Evolutionary conservation across 495 filamentous ascomycete species (phyloP).

Genomic region (Xylaria venustula): DNA sequence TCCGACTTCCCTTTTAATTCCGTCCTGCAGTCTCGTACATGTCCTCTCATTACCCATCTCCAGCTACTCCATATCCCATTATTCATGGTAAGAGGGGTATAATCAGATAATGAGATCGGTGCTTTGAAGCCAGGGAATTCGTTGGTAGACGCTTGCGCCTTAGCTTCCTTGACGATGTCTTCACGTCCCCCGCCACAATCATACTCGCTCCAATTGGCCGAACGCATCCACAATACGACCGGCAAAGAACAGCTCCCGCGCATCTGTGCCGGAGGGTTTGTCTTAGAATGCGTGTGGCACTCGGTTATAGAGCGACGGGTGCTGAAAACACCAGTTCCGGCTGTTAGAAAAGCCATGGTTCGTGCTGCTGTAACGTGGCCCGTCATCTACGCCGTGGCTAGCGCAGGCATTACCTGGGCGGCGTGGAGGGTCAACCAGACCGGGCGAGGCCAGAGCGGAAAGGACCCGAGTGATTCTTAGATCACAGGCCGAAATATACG

Average conservation of each 20-base stretch:
- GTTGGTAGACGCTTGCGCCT: no score
- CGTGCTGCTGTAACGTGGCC: slow-evolving; percentile 15
- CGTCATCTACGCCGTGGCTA: slow-evolving; percentile 8
- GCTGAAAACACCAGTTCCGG: slow-evolving; percentile 14
- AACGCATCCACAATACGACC: slow-evolving; percentile 21
- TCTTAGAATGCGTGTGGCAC: slow-evolving; percentile 20
- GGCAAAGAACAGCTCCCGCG: slow-evolving; percentile 16
- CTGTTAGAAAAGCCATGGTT: slow-evolving; percentile 15
- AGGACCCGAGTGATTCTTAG: not conserved
- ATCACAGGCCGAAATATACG: not conserved
- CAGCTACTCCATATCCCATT: no score
- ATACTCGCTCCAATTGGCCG: slow-evolving; percentile 19
- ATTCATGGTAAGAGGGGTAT: no score
- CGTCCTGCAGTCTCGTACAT: no score
- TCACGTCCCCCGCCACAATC: slow-evolving; percentile 13
- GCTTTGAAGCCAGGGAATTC: no score
- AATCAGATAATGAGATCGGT: no score
- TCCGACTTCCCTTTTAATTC: no score
- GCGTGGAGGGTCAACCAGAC: slow-evolving; percentile 14
- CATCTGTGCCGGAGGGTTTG: slow-evolving; percentile 15
- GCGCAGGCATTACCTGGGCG: slow-evolving; percentile 18
- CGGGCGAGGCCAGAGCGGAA: not conserved
- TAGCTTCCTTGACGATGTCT: not conserved
- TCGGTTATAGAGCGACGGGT: slow-evolving; percentile 12
- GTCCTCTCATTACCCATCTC: no score